A percentile compares a stretch with the other conserved stretches of the same genome.
These are phyloP conservation scores for Polytolypa hystricis DNA, from an alignment of 2,329 filamentous ascomycete species.

Conservation along the genomic window DNA sequence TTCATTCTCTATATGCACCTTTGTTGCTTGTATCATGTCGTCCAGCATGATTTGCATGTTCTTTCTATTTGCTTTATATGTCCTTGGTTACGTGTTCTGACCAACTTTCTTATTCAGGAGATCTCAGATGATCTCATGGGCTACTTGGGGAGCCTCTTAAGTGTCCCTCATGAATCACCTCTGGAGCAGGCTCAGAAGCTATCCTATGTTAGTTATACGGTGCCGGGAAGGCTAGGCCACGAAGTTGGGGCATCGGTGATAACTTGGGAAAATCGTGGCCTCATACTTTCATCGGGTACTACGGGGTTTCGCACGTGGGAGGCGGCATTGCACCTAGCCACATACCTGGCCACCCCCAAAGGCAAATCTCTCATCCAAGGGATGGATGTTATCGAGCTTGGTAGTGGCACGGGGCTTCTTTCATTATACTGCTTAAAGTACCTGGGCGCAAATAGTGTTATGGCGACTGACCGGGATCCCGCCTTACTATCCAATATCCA, in stretches of 20 bases:
- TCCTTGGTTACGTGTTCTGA: conserved; percentile 12
- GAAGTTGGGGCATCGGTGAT: conserved; percentile 17
- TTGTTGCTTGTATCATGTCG: no score
- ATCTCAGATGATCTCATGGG: conserved; percentile 72
- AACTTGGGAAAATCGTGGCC: conserved; percentile 45
- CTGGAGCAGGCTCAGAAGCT: conserved; percentile 56
- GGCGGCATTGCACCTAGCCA: conserved; percentile 52
- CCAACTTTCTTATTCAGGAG: conserved; percentile 45
- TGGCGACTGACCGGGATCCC: conserved; percentile 52
- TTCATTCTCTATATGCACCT: no score
- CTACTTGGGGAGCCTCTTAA: conserved; percentile 54
- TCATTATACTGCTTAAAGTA: conserved; percentile 52
- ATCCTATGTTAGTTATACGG: conserved; percentile 62
- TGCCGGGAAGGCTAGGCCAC: conserved; percentile 16
- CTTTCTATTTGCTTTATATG: conserved; percentile 6
- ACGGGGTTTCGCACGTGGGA: conserved; percentile 62
- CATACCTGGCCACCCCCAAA: conserved; percentile 41
- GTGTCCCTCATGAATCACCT: conserved; percentile 53
- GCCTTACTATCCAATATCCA: conserved; percentile 30
- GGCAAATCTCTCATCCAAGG: conserved; percentile 38
- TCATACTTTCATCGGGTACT: conserved; percentile 46
- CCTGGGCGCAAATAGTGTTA: conserved; percentile 42
- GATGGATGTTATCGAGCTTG: conserved; percentile 52
- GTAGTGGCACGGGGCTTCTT: conserved; percentile 56
- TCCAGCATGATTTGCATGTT: conserved; percentile 9